A percentile compares a stretch with the other conserved stretches of the same genome.
These are phyloP conservation scores for Pseudognaphalium luteoalbum DNA, from an alignment of 129 eudicot species.

Conservation along the genomic window DNA sequence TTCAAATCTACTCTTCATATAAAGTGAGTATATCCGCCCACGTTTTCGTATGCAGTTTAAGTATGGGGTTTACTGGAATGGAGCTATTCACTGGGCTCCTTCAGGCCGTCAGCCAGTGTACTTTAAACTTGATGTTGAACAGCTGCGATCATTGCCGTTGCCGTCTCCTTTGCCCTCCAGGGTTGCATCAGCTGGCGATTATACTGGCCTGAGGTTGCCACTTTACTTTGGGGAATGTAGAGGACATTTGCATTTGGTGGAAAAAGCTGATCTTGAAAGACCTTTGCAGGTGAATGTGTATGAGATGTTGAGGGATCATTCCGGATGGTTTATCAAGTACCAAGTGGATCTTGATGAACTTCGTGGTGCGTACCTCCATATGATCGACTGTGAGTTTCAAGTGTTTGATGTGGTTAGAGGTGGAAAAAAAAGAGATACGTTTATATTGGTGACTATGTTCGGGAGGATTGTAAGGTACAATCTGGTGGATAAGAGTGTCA, in stretches of 20 bases:
- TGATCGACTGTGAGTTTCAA: background rate
- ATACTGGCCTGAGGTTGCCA: too few species aligned
- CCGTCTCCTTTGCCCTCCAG: background rate
- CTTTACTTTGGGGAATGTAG: conserved; percentile 33
- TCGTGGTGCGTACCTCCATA: background rate
- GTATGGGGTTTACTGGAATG: conserved; percentile 33
- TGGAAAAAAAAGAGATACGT: background rate
- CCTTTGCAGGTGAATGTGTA: conserved; percentile 22
- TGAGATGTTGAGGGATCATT: conserved; percentile 31
- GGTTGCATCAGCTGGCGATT: too few species aligned
- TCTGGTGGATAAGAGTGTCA: background rate
- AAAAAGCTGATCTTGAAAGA: background rate
- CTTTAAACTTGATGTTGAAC: too few species aligned
- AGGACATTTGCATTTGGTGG: conserved; percentile 45
- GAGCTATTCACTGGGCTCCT: background rate
- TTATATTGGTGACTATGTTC: background rate
- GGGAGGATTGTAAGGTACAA: background rate
- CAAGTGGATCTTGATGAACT: conserved; percentile 24
- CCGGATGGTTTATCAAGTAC: conserved; percentile 19
- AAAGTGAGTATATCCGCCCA: background rate
- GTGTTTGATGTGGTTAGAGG: background rate
- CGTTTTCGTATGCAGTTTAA: background rate
- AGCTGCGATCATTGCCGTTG: too few species aligned
- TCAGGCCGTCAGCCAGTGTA: too few species aligned
- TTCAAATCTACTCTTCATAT: conserved; percentile 38